Conservation (phyloP, 2,329 filamentous ascomycete species). For the Fusarium pseudoanthophilum region DNA sequence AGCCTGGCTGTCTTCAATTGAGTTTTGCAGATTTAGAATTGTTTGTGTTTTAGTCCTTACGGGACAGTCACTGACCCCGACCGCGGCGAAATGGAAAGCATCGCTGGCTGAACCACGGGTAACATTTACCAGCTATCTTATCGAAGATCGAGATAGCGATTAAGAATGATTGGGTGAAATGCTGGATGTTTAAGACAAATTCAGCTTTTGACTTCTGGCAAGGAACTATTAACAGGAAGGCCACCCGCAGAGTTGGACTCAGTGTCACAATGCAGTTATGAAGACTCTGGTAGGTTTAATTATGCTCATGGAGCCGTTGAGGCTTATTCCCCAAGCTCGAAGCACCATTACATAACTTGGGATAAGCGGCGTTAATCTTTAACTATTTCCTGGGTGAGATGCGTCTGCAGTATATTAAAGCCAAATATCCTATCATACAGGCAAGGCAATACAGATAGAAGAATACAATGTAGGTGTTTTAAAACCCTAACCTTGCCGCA, state of each 20-base stretch:
- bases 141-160: not conserved
- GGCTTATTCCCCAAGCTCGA: too few relatives aligned
- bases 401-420: too few relatives aligned
- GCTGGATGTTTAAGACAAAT: not conserved
- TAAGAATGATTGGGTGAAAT: not conserved
- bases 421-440: not conserved
- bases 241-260: fast-evolving
- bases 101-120: not conserved
- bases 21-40: not conserved
- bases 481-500: too few relatives aligned
- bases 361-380: not conserved
- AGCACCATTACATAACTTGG: not conserved
- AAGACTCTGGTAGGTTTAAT: not conserved
- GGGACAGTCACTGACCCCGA: not conserved
- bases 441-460: fast-evolving
- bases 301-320: too few relatives aligned
- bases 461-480: not conserved
- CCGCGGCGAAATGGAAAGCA: fast-evolving
- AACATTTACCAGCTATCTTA: not conserved
- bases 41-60: not conserved
- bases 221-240: fast-evolving
- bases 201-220: not conserved
- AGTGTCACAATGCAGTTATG: not conserved
- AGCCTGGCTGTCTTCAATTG: fast-evolving
- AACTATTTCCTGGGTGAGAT: not conserved